A percentile compares a stretch with the other conserved stretches of the same genome.
Conservation (phyloP, 352 stramenopile species). For the Phytophthora colocasiae region DNA sequence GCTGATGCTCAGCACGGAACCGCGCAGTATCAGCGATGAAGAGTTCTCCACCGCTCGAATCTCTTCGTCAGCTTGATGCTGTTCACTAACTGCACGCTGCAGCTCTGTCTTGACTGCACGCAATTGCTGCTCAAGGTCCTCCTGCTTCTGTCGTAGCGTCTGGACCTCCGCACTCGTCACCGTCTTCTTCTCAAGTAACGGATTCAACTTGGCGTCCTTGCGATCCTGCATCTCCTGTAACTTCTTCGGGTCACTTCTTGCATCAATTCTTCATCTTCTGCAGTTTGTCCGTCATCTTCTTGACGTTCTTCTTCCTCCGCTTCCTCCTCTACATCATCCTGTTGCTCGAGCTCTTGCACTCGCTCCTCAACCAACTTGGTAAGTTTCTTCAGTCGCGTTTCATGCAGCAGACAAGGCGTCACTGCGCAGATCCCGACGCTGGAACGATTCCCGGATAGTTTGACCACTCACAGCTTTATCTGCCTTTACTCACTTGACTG, state of each 20-base stretch:
- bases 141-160: conserved; percentile 49
- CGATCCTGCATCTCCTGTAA: conserved; percentile 49
- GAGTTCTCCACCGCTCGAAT: conserved; percentile 54
- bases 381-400: conserved; percentile 49
- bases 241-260: conserved; percentile 41
- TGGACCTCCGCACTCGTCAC: conserved; percentile 22
- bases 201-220: conserved; percentile 43
- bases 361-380: conserved; percentile 49
- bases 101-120: conserved; percentile 58
- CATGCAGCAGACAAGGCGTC: conserved; percentile 68
- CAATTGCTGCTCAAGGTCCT: conserved; percentile 66
- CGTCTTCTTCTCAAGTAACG: conserved; percentile 42
- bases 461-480: conserved; percentile 72
- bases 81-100: conserved; percentile 39
- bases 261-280: conserved; percentile 44
- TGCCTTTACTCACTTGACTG: conserved; percentile 35
- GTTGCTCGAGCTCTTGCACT: conserved; percentile 48
- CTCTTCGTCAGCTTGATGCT: conserved; percentile 54
- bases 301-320: conserved; percentile 24
- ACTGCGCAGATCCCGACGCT: conserved; percentile 76
- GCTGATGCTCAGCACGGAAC: conserved; percentile 60
- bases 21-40: conserved; percentile 51
- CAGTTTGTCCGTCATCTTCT: conserved; percentile 19
- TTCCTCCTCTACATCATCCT: conserved; percentile 26
- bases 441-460: conserved; percentile 81